Conservation (phyloP, 2,329 filamentous ascomycete species). For the Scorias spongiosa region DNA sequence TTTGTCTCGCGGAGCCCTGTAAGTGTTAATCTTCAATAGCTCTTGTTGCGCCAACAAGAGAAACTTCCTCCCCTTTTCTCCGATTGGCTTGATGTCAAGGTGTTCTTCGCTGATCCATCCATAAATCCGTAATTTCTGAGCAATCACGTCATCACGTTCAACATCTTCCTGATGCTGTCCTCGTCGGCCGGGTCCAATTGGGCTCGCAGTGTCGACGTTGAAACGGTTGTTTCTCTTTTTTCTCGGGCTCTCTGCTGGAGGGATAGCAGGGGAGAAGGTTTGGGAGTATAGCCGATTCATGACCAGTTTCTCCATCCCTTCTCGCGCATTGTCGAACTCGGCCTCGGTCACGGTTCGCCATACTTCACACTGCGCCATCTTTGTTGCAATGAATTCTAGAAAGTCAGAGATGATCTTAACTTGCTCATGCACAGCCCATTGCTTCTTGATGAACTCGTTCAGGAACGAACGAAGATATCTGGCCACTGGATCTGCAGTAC, state of each 20-base stretch:
- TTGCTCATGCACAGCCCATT: slow-evolving; percentile 99
- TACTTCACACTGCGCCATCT: slow-evolving; percentile 94
- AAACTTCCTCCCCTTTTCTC: slow-evolving; percentile 77
- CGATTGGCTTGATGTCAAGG: slow-evolving; percentile 75
- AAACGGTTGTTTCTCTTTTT: slow-evolving; percentile 47
- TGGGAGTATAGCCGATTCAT: slow-evolving; percentile 96
- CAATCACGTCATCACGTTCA: slow-evolving; percentile 85
- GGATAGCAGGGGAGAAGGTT: slow-evolving; percentile 89
- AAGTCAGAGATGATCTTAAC: slow-evolving; percentile 98
- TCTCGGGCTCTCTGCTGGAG: slow-evolving; percentile 58
- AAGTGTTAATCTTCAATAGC: slow-evolving; percentile 88
- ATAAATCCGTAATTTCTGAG: slow-evolving; percentile 95
- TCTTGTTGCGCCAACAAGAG: slow-evolving; percentile 84
- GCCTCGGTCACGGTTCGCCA: slow-evolving; percentile 92
- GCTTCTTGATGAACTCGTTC: slow-evolving; percentile 86
- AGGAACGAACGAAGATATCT: slow-evolving; percentile 91
- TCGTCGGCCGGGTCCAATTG: slow-evolving; percentile 61
- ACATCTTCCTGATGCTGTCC: slow-evolving; percentile 98
- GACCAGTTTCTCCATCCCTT: slow-evolving; percentile 98
- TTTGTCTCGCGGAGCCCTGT: slow-evolving; percentile 92
- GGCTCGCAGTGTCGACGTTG: slow-evolving; percentile 19
- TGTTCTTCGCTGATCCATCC: slow-evolving; percentile 88
- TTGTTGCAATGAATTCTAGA: slow-evolving; percentile 88
- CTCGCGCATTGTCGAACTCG: slow-evolving; percentile 94
- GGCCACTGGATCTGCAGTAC: slow-evolving; percentile 94